Percentiles rank a stretch among this genome's conserved stretches.
Conservation (phyloP, 495 filamentous ascomycete genomes). For the Penicillium herquei region DNA sequence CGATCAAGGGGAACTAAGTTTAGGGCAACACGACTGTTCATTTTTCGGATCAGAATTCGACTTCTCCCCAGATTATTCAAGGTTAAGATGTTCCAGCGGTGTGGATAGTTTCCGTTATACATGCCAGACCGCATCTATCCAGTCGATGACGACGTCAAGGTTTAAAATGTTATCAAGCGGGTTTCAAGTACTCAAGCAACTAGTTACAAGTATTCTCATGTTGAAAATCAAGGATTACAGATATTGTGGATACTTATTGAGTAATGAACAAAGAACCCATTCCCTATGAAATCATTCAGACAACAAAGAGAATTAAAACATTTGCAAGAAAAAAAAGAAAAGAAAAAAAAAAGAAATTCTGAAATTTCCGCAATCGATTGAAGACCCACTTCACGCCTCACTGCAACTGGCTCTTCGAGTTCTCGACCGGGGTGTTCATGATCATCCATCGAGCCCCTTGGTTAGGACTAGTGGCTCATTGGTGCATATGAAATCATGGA, state of each 20-base stretch:
- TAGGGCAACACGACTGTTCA: conserved; percentile 1
- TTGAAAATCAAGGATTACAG: too few relatives aligned
- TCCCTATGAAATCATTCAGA: not conserved
- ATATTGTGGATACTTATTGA: not conserved
- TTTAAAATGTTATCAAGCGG: not conserved
- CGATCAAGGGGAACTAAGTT: conserved; percentile 2
- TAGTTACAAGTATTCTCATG: not conserved
- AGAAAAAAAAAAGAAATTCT: not conserved
- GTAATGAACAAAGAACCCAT: not conserved
- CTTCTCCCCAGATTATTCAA: not conserved
- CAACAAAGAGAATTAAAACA: not conserved
- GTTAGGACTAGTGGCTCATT: conserved; percentile 9
- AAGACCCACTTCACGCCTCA: not conserved
- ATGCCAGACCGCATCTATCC: conserved; percentile 18
- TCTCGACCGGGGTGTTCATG: conserved; percentile 11
- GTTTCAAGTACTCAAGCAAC: not conserved
- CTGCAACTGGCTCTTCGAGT: not conserved
- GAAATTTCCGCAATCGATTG: not conserved
- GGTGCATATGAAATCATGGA: not conserved
- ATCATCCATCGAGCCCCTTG: conserved; percentile 14
- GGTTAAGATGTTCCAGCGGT: not conserved
- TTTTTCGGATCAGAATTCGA: not conserved
- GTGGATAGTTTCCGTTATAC: not conserved
- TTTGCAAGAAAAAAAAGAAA: not conserved
- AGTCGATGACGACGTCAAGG: not conserved